Percentiles rank a stretch among this genome's conserved stretches.
These are phyloP conservation scores for Besnoitia besnoiti DNA, from an alignment of 169 alveolate genomes.

Conservation along the genomic window DNA sequence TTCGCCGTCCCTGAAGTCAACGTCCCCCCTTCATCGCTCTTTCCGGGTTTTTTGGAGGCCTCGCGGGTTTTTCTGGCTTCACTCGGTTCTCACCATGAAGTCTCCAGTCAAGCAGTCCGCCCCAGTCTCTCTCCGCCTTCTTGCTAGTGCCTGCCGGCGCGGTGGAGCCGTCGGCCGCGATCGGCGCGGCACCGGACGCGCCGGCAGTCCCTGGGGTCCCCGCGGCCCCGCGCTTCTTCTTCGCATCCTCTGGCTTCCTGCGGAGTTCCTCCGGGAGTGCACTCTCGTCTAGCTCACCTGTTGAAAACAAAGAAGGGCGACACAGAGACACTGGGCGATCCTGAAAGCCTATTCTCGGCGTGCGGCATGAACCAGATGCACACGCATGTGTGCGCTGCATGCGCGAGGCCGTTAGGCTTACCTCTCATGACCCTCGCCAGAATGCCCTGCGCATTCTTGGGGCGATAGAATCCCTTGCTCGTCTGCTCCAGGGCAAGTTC, in stretches of 20 bases:
- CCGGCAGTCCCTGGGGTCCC: conserved; percentile 26
- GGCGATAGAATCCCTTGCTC: conserved; percentile 32
- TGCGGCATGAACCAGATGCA: too few species aligned
- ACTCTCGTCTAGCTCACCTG: conserved; percentile 63
- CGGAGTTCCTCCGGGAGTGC: conserved; percentile 64
- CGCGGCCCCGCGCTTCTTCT: conserved; percentile 34
- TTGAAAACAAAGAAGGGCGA: background rate
- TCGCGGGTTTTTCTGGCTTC: too few species aligned
- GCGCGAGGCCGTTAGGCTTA: background rate
- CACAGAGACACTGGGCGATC: too few species aligned
- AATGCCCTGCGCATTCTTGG: conserved; percentile 42
- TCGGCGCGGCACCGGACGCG: conserved; percentile 21
- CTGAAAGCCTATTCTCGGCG: too few species aligned
- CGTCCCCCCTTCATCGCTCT: too few species aligned
- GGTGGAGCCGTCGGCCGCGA: conserved; percentile 37
- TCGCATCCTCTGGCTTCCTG: conserved; percentile 55
- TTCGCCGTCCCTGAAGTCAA: too few species aligned
- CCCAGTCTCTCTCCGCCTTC: conserved; percentile 26
- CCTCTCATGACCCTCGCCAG: conserved; percentile 56
- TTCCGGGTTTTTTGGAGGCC: too few species aligned
- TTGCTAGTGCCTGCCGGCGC: background rate
- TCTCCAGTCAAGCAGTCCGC: background rate
- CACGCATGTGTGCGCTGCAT: background rate
- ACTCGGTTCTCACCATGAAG: background rate
- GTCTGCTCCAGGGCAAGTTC: conserved; percentile 49